These are phyloP conservation scores for Cytospora piceae DNA, from an alignment of 2,329 filamentous ascomycete species.

Conservation along the genomic window DNA sequence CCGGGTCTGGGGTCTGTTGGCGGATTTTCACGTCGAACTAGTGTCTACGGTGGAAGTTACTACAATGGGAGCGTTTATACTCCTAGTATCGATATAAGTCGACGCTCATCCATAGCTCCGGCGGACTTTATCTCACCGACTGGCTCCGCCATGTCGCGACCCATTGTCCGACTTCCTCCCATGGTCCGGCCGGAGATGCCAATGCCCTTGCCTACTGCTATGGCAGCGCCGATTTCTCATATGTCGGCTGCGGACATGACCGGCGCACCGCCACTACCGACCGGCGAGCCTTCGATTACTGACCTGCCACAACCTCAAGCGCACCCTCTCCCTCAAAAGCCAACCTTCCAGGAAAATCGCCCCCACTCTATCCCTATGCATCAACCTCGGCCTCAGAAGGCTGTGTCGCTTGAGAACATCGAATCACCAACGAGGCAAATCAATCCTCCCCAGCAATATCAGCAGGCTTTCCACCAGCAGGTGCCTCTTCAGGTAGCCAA, in stretches of 20 bases:
- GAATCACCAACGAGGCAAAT: slow-evolving; percentile 71
- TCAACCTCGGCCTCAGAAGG: slow-evolving; percentile 92
- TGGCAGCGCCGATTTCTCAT: slow-evolving; percentile 25
- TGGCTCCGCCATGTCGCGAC: slow-evolving; percentile 77
- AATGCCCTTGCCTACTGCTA: slow-evolving; percentile 32
- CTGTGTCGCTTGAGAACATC: slow-evolving; percentile 89
- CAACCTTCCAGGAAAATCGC: slow-evolving; percentile 60
- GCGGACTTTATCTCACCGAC: slow-evolving; percentile 80
- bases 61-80: slow-evolving; percentile 75
- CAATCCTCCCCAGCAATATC: slow-evolving; percentile 56
- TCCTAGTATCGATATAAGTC: slow-evolving; percentile 84
- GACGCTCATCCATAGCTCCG: slow-evolving; percentile 77
- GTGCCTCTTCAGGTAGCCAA: slow-evolving; percentile 75
- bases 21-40: slow-evolving; percentile 77
- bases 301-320: slow-evolving; percentile 61
- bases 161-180: slow-evolving; percentile 83
- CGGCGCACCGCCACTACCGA: slow-evolving; percentile 21
- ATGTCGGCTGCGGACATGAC: slow-evolving; percentile 31
- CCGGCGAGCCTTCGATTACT: slow-evolving; percentile 48
- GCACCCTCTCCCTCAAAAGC: slow-evolving; percentile 62
- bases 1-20: slow-evolving; percentile 71
- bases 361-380: slow-evolving; percentile 73
- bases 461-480: slow-evolving; percentile 93
- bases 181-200: slow-evolving; percentile 42
- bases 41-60: slow-evolving; percentile 71